Evolutionary conservation across 177 flowering plant species (phyloP), one percentile per base, ranked within the genome.

Genomic region (Vitis hybrid): DNA sequence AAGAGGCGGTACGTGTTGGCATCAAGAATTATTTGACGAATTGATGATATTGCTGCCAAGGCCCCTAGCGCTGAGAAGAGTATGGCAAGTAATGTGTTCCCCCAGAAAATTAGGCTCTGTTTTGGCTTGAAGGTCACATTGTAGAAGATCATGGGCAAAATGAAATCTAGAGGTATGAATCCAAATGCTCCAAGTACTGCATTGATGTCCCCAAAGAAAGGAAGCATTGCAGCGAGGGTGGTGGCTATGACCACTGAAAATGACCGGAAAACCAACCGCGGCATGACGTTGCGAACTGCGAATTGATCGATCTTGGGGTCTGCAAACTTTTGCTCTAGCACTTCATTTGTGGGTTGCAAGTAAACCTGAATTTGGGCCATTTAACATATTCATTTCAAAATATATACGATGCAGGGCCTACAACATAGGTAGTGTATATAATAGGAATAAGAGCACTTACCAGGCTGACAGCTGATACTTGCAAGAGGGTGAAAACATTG

Each of bases 391-490:
- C 22, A 20, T 20, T 20, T 20, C 22, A 20, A 20, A 20, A 20
- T 20, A 20, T 20, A 20, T 20, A 20, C 1, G 22, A 20, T 20
- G 22, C 22, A 20, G 22, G 22, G 45, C 6, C 45, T 22, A 22
- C 45, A 33, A 33, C 45, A 5, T 33, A 33, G 45, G 45, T 6
- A 22, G 26, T 22, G 2, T 22, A 22, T 22, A 22, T 22, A 22
- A 22, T 22, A 22, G 26, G 26, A 22, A 33, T 33, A 33, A 33
- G 45, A 33, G 6, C 45, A 33, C 76, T 78, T 78, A 85, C 92
- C 86, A 85, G 82, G 8, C 73, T 75, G 26, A 82, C 83, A 2
- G 92, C 89, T 1, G 80, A 73, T 15, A 84, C 64, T 82, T 88
- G 90, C 9, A 84, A 57, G 31, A 88, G 68, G 15, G 80, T 70